Percentiles rank a stretch among this genome's conserved stretches.
Evolutionary conservation across 2,329 filamentous ascomycete species (phyloP).

Genomic region (Lachnellula cervina): DNA sequence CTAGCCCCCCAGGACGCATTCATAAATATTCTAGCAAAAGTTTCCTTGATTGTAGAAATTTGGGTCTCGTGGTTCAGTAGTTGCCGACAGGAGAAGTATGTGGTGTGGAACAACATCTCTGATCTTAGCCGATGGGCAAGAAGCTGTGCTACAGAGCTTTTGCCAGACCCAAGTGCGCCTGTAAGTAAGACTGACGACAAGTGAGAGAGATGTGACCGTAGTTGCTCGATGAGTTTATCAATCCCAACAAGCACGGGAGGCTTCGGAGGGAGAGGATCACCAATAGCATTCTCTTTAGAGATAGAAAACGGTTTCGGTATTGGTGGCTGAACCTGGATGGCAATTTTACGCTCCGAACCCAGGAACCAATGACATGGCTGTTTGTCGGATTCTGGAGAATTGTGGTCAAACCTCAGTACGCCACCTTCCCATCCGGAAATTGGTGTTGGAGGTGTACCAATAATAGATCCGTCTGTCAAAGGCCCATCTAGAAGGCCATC

Average conservation of each 20-base stretch:
- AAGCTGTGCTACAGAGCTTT: slow-evolving; percentile 73
- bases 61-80: slow-evolving; percentile 88
- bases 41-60: slow-evolving; percentile 87
- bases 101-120: slow-evolving; percentile 72
- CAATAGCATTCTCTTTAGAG: slow-evolving; percentile 40
- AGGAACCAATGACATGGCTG: slow-evolving; percentile 64
- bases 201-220: slow-evolving; percentile 73
- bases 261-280: slow-evolving; percentile 50
- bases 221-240: slow-evolving; percentile 66
- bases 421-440: slow-evolving; percentile 74
- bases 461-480: slow-evolving; percentile 79
- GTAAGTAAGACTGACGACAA: slow-evolving; percentile 86
- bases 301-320: slow-evolving; percentile 61
- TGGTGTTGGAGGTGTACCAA: slow-evolving; percentile 54
- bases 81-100: slow-evolving; percentile 82
- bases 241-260: slow-evolving; percentile 73
- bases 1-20: slow-evolving; percentile 86
- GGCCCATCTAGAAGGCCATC: slow-evolving; percentile 74
- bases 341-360: slow-evolving; percentile 68
- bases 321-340: slow-evolving; percentile 71
- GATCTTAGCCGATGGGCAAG: slow-evolving; percentile 69
- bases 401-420: slow-evolving; percentile 70
- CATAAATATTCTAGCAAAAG: slow-evolving; percentile 77
- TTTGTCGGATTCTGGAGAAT: slow-evolving; percentile 42
- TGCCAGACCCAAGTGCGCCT: slow-evolving; percentile 84